These are phyloP conservation scores for Coemansia sp. DNA, from an alignment of 192 early-diverging fungal genomes.

Conservation along the genomic window DNA sequence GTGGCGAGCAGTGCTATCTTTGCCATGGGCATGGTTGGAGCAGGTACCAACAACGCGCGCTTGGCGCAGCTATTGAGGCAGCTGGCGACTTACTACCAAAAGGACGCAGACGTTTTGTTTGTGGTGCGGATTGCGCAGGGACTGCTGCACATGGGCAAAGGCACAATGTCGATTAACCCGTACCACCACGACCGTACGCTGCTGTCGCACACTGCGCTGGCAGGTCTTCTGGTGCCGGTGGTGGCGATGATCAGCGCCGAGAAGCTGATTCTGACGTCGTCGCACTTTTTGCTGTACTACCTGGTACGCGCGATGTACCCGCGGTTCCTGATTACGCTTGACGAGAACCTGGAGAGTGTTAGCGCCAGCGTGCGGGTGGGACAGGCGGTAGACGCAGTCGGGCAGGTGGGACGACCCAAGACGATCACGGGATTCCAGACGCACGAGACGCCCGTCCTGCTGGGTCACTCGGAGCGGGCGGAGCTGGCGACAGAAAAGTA, in stretches of 20 bases:
- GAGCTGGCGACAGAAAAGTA: conserved; percentile 99
- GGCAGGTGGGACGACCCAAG: conserved; percentile 97
- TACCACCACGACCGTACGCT: conserved; percentile 91
- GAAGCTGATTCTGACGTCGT: conserved; percentile 84
- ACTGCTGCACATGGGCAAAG: conserved; percentile 92
- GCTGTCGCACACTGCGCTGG: conserved; percentile 86
- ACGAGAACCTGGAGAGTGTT: conserved; percentile 83
- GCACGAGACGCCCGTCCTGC: conserved; percentile 94
- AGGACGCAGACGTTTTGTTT: conserved; percentile 74
- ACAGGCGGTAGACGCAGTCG: conserved; percentile 99
- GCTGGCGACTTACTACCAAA: conserved; percentile 95
- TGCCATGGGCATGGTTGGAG: conserved; percentile 98
- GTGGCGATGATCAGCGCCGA: conserved; percentile 92
- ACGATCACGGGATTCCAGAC: conserved; percentile 99
- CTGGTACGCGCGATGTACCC: conserved; percentile 96
- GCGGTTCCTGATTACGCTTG: conserved; percentile 96
- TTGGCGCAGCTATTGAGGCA: conserved; percentile 97
- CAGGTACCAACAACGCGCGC: conserved; percentile 99
- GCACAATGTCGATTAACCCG: conserved; percentile 95
- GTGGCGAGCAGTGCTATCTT: conserved; percentile 97
- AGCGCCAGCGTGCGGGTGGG: conserved; percentile 94
- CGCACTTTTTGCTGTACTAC: conserved; percentile 94
- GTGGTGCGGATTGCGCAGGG: conserved; percentile 61
- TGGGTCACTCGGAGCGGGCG: conserved; percentile 95
- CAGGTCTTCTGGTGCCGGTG: conserved; percentile 85